Base-by-base conservation (phyloP, 805 yeast species). In the Starmera amethionina region DNA sequence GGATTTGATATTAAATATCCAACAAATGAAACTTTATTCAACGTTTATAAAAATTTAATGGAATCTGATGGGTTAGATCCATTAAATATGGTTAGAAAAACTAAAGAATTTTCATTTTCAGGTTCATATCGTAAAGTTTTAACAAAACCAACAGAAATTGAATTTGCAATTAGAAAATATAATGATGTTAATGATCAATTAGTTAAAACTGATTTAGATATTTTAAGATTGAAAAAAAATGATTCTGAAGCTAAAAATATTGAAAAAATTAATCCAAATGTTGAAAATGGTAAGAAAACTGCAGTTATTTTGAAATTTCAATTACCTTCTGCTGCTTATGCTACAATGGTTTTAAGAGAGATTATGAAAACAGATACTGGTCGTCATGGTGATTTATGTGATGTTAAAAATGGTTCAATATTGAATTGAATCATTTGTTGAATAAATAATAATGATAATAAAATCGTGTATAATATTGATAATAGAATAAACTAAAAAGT, bases 271-370 rank as follows among this genome's bases (percentile, higher is more conserved):
- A 42, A 52, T 9, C 60, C 59, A 22, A 25, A 27, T 4, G 44
- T 12, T n/a, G 32, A 45, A 32, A 63, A 55, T 34, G 64, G 65
- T 37, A 56, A 59, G 35, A 76, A 73, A 42, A 65, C 69, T 0
- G 97, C 96, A 0, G 76, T 89, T 12, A 70, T 93, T 5, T 58
- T 94, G 43, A 79, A 73, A 49, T 69, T 93, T 70, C 82, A 78
- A 53, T 67, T 93, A 43, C 90, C 88, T 5, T 79, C 84, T 3
- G 82, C 96, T 30, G 80, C 94, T 7, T 93, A 93, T 59, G 99
- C 99, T 2, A 93, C 99, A 0, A 94, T 93, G 98, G 95, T 96
- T 1, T 63, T 93, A 38, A 75, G 98, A 56, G 97, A 93, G 59
- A 75, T 86, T 38, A 78, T 89, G 84, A 82, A 79, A 56, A 72